Conservation (phyloP, 192 early-diverging fungal genomes). For the Phycomyces blakesleeanus region DNA sequence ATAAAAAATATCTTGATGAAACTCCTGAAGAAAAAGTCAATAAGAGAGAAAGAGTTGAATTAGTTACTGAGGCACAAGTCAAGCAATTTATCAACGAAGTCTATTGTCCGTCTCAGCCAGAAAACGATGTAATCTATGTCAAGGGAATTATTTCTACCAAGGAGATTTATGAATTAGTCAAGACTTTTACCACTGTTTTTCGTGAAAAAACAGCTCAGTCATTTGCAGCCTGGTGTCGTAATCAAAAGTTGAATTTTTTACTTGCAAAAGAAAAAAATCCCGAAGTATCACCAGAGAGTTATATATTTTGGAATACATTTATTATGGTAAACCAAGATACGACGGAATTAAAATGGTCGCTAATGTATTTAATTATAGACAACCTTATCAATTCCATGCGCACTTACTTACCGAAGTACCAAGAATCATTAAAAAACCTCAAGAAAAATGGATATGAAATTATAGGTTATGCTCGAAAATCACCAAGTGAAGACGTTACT, state of each 20-base stretch:
- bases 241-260: conserved; percentile 2
- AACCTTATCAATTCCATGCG: conserved; percentile 7
- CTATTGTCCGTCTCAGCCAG: conserved; percentile 1
- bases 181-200: conserved; percentile 7
- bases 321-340: conserved; percentile 11
- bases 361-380: conserved; percentile 10
- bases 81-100: neutral
- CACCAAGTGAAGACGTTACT: neutral
- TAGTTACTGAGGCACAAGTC: neutral
- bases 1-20: no score
- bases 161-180: conserved; percentile 10
- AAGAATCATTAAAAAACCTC: neutral
- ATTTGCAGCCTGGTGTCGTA: conserved; percentile 12
- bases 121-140: conserved; percentile 1
- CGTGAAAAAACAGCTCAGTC: conserved; percentile 1
- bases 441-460: neutral
- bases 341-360: conserved; percentile 1
- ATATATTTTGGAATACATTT: conserved; percentile 11
- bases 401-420: neutral
- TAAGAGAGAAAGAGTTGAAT: neutral
- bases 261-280: conserved; percentile 10
- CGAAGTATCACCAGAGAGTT: conserved; percentile 8
- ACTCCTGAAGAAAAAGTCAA: no score
- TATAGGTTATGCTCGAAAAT: neutral
- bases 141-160: conserved; percentile 3